Evolutionary conservation across 2,329 filamentous ascomycete species (phyloP).

Genomic region (Geosmithia morbida): DNA sequence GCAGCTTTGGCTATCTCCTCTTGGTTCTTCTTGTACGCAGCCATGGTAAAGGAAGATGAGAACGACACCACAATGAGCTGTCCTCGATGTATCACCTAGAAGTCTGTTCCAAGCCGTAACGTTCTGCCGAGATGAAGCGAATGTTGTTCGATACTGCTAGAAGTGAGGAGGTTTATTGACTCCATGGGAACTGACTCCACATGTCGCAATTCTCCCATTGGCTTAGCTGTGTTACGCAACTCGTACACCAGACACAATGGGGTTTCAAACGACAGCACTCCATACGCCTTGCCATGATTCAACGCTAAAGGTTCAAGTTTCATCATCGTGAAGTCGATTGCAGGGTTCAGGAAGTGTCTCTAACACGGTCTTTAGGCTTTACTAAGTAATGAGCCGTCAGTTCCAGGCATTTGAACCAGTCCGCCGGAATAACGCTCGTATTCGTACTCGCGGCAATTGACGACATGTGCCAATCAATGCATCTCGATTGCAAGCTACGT

Average conservation of each 20-base stretch:
- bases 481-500: neutral
- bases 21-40: constrained; percentile 18
- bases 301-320: neutral
- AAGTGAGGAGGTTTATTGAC: neutral
- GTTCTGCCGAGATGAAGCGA: neutral
- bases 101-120: too few species aligned
- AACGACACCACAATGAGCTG: neutral
- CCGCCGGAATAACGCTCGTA: neutral
- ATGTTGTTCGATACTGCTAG: neutral
- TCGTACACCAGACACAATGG: neutral
- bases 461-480: neutral
- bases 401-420: neutral
- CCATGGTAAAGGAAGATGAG: neutral
- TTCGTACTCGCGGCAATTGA: too few species aligned
- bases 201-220: neutral
- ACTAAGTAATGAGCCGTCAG: too few species aligned
- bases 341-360: neutral
- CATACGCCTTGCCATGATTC: neutral
- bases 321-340: neutral
- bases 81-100: neutral
- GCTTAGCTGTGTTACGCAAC: neutral
- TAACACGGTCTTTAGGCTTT: too few species aligned
- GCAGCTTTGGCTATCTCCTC: constrained; percentile 28
- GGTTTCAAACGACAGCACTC: neutral
- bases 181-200: neutral